Conservation (phyloP, 495 filamentous ascomycete genomes). For the Amphirosellinia nigrospora region DNA sequence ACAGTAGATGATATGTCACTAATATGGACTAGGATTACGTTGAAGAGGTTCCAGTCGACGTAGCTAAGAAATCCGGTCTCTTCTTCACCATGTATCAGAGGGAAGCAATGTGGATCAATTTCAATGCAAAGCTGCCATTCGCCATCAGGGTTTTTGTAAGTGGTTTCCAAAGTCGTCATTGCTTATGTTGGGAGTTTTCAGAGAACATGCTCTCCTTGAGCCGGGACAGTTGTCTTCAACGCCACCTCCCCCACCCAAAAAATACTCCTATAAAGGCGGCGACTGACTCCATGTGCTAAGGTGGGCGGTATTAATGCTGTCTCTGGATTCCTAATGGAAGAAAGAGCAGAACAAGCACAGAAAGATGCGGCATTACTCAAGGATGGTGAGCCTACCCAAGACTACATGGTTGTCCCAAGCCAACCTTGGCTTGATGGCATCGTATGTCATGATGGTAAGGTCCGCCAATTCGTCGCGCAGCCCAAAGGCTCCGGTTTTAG, state of each 20-base stretch:
- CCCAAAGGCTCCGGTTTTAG: background rate
- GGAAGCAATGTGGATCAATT: constrained; percentile 54
- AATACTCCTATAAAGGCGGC: no score
- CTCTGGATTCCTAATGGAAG: background rate
- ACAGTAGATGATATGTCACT: background rate
- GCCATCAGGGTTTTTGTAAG: background rate
- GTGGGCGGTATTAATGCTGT: background rate
- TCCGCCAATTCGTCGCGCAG: constrained; percentile 47
- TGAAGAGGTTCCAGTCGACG: background rate
- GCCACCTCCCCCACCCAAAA: no score
- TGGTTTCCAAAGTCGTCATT: no score
- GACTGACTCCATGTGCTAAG: no score
- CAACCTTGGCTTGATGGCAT: constrained; percentile 57
- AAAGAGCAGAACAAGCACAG: background rate
- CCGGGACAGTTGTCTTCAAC: no score
- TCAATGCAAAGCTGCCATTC: constrained; percentile 20
- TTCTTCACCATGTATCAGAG: constrained; percentile 47
- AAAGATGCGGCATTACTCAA: background rate
- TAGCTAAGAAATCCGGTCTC: background rate
- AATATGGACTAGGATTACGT: background rate
- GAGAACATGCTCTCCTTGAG: no score
- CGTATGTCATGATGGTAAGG: constrained; percentile 34
- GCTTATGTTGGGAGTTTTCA: no score
- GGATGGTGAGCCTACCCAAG: background rate
- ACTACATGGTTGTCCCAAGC: constrained; percentile 38